Conservation (phyloP, 345 rosid genomes). For the Psidium guajava region DNA sequence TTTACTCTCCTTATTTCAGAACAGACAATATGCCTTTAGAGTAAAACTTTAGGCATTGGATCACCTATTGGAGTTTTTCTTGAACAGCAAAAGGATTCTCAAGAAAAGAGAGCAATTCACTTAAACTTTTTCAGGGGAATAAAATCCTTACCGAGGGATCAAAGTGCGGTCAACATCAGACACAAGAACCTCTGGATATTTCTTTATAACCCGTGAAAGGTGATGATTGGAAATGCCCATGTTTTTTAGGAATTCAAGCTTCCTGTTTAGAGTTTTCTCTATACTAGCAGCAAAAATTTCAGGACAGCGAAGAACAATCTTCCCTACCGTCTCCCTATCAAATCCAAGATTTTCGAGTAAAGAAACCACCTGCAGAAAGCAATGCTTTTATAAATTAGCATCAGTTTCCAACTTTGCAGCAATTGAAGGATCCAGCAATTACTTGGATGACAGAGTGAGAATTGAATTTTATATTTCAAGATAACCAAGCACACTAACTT, state of each 20-base stretch:
- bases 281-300: conserved; percentile 60
- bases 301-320: conserved; percentile 68
- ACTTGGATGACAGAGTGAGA: not conserved
- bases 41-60: not conserved
- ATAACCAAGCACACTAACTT: not conserved
- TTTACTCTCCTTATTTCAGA: not conserved
- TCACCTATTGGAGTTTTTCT: not conserved
- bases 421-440: not conserved
- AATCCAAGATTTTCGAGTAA: conserved; percentile 64
- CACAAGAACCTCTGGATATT: conserved; percentile 79
- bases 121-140: too few species aligned
- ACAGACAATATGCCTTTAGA: not conserved
- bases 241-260: conserved; percentile 43
- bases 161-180: conserved; percentile 46
- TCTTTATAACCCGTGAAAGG: conserved; percentile 58
- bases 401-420: not conserved
- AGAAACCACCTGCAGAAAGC: conserved; percentile 44
- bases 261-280: conserved; percentile 53
- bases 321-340: conserved; percentile 38
- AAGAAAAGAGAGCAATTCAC: not conserved
- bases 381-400: not conserved
- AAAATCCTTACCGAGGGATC: conserved; percentile 57
- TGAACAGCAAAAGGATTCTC: not conserved
- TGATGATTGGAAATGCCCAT: conserved; percentile 48
- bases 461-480: not conserved